Percentiles rank a stretch among this genome's conserved stretches.
phyloP scores from a whole-genome alignment of 2,329 filamentous ascomycete species.

The Phialemonium atrogriseum region DNA sequence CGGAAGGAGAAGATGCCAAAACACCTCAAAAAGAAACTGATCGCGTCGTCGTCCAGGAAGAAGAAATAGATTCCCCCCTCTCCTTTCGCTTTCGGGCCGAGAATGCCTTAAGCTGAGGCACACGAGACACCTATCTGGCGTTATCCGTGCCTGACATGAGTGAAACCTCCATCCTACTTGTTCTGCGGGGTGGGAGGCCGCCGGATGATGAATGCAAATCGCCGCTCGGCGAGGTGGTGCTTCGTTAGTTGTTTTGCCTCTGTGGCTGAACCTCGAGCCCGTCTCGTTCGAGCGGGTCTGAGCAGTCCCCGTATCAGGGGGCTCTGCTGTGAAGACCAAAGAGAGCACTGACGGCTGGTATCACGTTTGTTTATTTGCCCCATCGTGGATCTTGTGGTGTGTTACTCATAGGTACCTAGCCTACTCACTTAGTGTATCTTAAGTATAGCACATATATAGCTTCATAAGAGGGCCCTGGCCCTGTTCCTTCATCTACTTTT shows the following conservation, averaged over 20 bases:
- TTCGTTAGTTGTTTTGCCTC: slow-evolving; percentile 11
- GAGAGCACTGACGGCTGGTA: slow-evolving; percentile 49
- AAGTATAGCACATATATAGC: no score
- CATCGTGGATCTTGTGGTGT: no score
- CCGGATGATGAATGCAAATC: slow-evolving; percentile 20
- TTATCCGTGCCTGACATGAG: neutral
- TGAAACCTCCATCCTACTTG: neutral
- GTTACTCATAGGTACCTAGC: no score
- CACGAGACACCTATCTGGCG: neutral
- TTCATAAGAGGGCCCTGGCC: no score
- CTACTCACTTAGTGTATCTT: no score
- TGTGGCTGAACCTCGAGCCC: slow-evolving; percentile 30
- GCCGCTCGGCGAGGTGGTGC: slow-evolving; percentile 7
- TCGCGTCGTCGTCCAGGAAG: slow-evolving; percentile 52
- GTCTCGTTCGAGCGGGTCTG: slow-evolving; percentile 23
- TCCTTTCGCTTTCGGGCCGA: no score
- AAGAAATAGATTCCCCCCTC: slow-evolving; percentile 43
- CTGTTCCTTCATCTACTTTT: no score
- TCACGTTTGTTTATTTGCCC: no score
- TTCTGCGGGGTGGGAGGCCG: slow-evolving; percentile 1
- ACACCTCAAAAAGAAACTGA: slow-evolving; percentile 83
- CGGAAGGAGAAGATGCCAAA: slow-evolving; percentile 95
- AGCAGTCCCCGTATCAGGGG: slow-evolving; percentile 22
- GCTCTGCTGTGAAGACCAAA: slow-evolving; percentile 45
- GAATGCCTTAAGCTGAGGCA: no score